Evolutionary conservation across 2,329 filamentous ascomycete genomes (phyloP), one percentile per base, ranked within the genome.

Genomic region (Aureobasidium sp.): DNA sequence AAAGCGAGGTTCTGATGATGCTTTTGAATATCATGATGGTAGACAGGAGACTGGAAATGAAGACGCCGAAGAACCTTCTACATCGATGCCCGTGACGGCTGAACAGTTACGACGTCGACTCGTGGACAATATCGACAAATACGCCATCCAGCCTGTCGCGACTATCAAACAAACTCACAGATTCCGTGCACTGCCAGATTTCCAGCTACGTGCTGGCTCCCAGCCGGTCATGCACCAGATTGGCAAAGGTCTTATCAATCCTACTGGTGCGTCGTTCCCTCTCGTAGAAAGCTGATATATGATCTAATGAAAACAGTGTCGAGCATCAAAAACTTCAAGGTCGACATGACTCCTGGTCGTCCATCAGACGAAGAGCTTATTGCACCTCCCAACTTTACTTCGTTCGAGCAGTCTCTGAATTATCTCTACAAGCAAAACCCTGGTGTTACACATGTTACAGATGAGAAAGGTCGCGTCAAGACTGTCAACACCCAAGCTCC

Each of bases 151-250:
- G 53, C 64, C 71, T 8, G 61, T 74, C 15, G 72, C 91, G 8
- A 75, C 85, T 22, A 83, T 97, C 64, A 84, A 86, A 61, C 85
- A 90, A 67, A 94, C 88, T 0, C 91, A 97, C 78, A 85, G 93
- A 41, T 99, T 95, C 74, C 84, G 93, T 71, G 84, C 83, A 36
- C 80, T 96, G 66, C 87, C 91, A 9, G 93, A 97, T 74, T 95
- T 95, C 70, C 90, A 95, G 69, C 61, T 73, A 47, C 67, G 66
- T 36, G 67, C 64, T 36, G 64, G 67, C 27, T 70, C 71, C 12
- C 63, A 72, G 25, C 77, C 82, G 0, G 90, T 95, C 72, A 85
- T 91, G 69, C 81, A 81, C 36, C 84, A 86, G 63, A 85, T 97
- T 62, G 82, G 84, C 58, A 81, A 91, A 2, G 84, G 87, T 61